phyloP scores from a whole-genome alignment of 495 filamentous ascomycete species.

The Paragyromitra xinjiangensis region DNA sequence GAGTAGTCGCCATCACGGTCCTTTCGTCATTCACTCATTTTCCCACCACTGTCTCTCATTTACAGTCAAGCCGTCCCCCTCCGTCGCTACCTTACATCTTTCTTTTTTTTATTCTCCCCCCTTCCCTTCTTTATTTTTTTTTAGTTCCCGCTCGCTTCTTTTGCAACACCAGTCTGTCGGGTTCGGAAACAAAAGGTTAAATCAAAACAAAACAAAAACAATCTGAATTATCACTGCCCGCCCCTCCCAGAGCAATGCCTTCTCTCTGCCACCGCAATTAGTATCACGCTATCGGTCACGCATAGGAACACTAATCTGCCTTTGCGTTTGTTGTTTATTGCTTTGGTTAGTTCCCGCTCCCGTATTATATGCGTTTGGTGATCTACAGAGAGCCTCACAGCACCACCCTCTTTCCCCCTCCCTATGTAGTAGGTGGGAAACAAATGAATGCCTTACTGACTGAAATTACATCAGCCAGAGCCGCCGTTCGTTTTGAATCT shows the following conservation, averaged over 20 bases:
- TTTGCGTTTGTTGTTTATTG: constrained; percentile 26
- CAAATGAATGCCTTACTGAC: constrained; percentile 9
- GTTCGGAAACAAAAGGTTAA: constrained; percentile 16
- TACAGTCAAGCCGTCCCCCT: constrained; percentile 16
- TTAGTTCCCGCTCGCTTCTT: constrained; percentile 12
- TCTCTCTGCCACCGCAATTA: constrained; percentile 36
- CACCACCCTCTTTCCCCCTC: background rate
- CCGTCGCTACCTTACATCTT: constrained; percentile 12
- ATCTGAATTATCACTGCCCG: background rate
- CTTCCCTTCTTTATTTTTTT: constrained; percentile 7
- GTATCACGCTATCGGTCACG: constrained; percentile 21
- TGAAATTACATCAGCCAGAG: constrained; percentile 15
- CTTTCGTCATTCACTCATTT: constrained; percentile 38
- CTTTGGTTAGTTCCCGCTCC: constrained; percentile 35
- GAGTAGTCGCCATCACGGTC: constrained; percentile 28
- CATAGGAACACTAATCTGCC: constrained; percentile 39
- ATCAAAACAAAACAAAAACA: constrained; percentile 42
- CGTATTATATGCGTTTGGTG: constrained; percentile 17
- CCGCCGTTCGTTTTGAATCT: constrained; percentile 8
- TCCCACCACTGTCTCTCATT: constrained; percentile 50
- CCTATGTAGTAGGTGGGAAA: background rate
- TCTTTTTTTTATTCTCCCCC: constrained; percentile 4
- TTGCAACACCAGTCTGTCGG: constrained; percentile 24
- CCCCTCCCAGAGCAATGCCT: constrained; percentile 40
- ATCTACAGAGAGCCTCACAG: constrained; percentile 19